These are phyloP conservation scores for Roridomyces roridus DNA, from an alignment of 768 basidiomycete species.

Conservation along the genomic window DNA sequence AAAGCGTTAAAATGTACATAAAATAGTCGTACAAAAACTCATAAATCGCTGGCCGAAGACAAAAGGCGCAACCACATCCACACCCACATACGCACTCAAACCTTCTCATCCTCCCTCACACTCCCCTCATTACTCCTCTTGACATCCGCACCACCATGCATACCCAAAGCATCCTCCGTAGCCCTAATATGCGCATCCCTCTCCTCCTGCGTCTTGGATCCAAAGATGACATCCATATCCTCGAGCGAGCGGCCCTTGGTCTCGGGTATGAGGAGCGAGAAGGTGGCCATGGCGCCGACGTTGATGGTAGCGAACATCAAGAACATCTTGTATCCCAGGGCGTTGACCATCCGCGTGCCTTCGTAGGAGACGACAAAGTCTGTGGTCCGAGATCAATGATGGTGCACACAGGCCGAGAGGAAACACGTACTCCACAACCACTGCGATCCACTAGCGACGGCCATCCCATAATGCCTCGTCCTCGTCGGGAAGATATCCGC, in stretches of 20 bases:
- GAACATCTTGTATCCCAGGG: slow-evolving; percentile 77
- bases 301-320: slow-evolving; percentile 80
- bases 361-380: slow-evolving; percentile 77
- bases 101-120: no score
- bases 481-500: slow-evolving; percentile 89
- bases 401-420: background rate
- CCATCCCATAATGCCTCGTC: slow-evolving; percentile 83
- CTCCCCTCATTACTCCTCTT: no score
- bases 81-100: no score
- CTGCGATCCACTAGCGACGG: slow-evolving; percentile 76
- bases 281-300: slow-evolving; percentile 70
- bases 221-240: slow-evolving; percentile 62
- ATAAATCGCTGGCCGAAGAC: no score
- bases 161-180: slow-evolving; percentile 36
- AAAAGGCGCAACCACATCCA: no score
- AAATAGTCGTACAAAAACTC: no score
- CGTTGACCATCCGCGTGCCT: slow-evolving; percentile 64
- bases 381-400: no score
- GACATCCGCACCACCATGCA: no score
- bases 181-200: slow-evolving; percentile 59
- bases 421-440: slow-evolving; percentile 78
- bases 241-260: slow-evolving; percentile 65
- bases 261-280: slow-evolving; percentile 68
- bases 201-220: slow-evolving; percentile 58
- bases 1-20: no score